Evolutionary conservation across 2,329 filamentous ascomycete species (phyloP).

Genomic region (Colletotrichum aenigma): DNA sequence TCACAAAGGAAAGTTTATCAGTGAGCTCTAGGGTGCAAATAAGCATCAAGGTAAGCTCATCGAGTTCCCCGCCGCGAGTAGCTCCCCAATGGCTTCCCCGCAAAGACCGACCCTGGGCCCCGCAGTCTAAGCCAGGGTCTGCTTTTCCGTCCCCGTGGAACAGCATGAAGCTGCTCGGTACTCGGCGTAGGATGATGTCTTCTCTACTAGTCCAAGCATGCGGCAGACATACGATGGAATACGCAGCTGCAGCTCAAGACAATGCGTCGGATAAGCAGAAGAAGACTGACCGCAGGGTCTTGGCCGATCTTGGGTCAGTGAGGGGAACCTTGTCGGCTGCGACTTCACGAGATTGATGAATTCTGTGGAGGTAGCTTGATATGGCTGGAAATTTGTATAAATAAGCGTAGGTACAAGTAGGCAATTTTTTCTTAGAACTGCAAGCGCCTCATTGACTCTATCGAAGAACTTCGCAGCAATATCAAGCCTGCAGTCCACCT

Average conservation of each 20-base stretch:
- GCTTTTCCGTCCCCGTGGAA: constrained; percentile 8
- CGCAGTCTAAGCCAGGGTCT: neutral
- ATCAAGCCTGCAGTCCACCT: neutral
- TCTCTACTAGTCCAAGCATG: neutral
- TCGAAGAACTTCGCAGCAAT: neutral
- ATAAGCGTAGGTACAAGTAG: neutral
- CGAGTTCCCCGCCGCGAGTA: neutral
- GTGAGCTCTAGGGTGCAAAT: neutral
- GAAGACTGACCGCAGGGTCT: neutral
- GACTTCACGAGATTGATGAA: neutral
- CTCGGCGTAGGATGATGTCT: neutral
- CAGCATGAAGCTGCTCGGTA: neutral
- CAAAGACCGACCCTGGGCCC: neutral
- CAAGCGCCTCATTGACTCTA: neutral
- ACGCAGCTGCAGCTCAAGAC: neutral
- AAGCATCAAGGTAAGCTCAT: constrained; percentile 4
- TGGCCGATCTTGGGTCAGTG: neutral
- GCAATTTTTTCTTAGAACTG: neutral
- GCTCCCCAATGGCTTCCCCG: neutral
- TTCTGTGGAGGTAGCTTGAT: no score
- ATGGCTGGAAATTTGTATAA: neutral
- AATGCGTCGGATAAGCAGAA: neutral
- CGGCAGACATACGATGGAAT: neutral
- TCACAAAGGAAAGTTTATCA: neutral
- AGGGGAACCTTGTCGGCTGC: constrained; percentile 9